Base-by-base conservation (phyloP, 1,139 yeast species). In the Pichia cactophila region DNA sequence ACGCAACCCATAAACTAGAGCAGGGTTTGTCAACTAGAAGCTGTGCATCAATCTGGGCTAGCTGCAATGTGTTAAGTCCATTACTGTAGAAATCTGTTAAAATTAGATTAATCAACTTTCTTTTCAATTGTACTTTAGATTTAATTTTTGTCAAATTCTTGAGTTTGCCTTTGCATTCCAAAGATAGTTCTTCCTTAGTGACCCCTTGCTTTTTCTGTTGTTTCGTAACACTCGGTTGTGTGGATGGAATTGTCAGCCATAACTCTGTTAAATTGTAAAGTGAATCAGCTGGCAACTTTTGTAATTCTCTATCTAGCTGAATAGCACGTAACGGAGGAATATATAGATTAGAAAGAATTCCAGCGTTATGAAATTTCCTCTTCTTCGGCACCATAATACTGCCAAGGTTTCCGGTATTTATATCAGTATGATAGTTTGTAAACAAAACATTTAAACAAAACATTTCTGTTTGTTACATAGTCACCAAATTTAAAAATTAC, bases 1-100 rank as follows among this genome's bases (percentile, higher is more conserved):
- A 78, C 45, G 76, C 75, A 3, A 74, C 68, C 90, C 95, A 86
- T 26, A 64, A 64, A 56, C 70, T 75, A 0, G 70, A 55, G 41
- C 68, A 66, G 0, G 86, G 82, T 45, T 74, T 72, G 56, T 81
- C 83, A 5, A 83, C 75, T 40, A 85, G 69, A 43, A 75, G 61
- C 56, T 81, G 85, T 51, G 85, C 77, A 58, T 86, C 95, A 9
- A 85, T 67, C 56, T 85, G 90, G 0, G 95, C 84, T 43, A 81
- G 62, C 60, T 86, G 95, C 20, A 80, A 70, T 7, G 85, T 64
- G 57, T 82, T 85, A 45, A 86, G 64, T 0, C 95, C 95, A 4
- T 68, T 58, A 1, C 77, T 70, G 81, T 89, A 86, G 59, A 71
- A 78, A 35, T 80, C 80, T 39, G 69, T 70, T 9, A 82, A 54